Conservation (phyloP, 306 rosid genomes). For the Geum urbanum region DNA sequence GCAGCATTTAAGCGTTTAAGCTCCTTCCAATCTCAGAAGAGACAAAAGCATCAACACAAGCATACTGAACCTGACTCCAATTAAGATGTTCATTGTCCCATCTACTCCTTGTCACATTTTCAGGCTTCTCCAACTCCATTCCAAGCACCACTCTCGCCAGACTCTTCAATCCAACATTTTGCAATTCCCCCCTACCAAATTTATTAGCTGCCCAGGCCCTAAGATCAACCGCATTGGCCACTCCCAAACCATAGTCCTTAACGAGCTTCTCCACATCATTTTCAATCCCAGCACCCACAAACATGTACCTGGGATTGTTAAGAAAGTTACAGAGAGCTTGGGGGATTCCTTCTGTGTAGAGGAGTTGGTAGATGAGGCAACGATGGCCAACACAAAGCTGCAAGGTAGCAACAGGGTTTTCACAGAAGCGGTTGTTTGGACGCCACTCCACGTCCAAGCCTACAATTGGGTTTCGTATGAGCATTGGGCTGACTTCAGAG, state of each 20-base stretch:
- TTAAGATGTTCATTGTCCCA: constrained; percentile 47
- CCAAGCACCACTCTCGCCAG: constrained; percentile 33
- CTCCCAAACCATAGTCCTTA: constrained; percentile 30
- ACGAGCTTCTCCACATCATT: constrained; percentile 33
- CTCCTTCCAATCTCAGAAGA: constrained; percentile 40
- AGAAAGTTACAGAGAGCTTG: constrained; percentile 31
- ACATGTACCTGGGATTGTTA: neutral
- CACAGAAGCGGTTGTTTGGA: constrained; percentile 18
- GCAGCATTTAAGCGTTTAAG: neutral
- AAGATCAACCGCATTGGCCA: constrained; percentile 32
- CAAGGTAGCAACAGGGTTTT: constrained; percentile 31
- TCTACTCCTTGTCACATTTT: constrained; percentile 37
- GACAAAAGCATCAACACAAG: constrained; percentile 46
- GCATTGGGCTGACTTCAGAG: constrained; percentile 10
- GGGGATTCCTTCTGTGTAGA: constrained; percentile 28
- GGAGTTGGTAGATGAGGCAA: constrained; percentile 35
- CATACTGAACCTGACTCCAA: constrained; percentile 41
- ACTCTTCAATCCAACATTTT: constrained; percentile 36
- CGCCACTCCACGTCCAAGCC: constrained; percentile 54
- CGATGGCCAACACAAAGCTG: constrained; percentile 43
- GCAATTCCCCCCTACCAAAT: constrained; percentile 12
- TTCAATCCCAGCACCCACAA: constrained; percentile 47
- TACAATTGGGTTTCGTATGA: constrained; percentile 16
- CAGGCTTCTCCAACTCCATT: constrained; percentile 39
- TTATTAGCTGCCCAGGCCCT: constrained; percentile 18